These are phyloP conservation scores for Fusarium begoniae DNA, from an alignment of 2,329 filamentous ascomycete genomes.

Conservation along the genomic window DNA sequence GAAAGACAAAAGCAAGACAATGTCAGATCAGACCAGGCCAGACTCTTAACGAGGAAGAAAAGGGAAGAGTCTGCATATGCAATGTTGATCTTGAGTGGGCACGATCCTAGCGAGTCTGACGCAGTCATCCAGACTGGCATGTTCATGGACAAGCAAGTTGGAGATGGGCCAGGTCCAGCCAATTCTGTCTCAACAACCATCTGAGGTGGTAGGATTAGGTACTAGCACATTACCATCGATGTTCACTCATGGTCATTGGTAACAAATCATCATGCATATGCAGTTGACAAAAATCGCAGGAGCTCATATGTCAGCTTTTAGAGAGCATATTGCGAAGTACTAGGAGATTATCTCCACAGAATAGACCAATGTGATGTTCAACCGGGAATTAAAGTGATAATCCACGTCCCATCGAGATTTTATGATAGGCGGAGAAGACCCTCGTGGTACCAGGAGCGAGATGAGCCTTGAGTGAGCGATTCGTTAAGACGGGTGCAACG, in stretches of 20 bases:
- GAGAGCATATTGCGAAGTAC: not conserved
- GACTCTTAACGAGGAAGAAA: constrained; percentile 7
- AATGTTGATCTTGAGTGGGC: constrained; percentile 24
- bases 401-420: constrained; percentile 8
- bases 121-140: constrained; percentile 19
- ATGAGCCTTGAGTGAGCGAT: constrained; percentile 18
- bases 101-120: constrained; percentile 14
- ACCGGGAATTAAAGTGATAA: constrained; percentile 14
- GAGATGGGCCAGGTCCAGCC: not conserved
- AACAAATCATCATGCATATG: not conserved
- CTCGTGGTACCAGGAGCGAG: constrained; percentile 5
- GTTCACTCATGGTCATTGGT: not conserved
- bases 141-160: not conserved
- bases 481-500: constrained; percentile 1
- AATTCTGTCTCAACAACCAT: not conserved
- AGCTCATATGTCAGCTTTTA: not conserved
- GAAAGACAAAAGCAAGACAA: constrained; percentile 3
- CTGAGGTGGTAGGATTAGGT: not conserved
- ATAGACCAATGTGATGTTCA: not conserved
- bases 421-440: constrained; percentile 25
- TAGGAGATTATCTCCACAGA: not conserved
- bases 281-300: not conserved
- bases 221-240: not conserved
- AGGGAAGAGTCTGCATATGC: constrained; percentile 22
- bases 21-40: not conserved